Evolutionary conservation across 352 stramenopile genomes (phyloP).

Genomic region (Stramenopiles sp.): DNA sequence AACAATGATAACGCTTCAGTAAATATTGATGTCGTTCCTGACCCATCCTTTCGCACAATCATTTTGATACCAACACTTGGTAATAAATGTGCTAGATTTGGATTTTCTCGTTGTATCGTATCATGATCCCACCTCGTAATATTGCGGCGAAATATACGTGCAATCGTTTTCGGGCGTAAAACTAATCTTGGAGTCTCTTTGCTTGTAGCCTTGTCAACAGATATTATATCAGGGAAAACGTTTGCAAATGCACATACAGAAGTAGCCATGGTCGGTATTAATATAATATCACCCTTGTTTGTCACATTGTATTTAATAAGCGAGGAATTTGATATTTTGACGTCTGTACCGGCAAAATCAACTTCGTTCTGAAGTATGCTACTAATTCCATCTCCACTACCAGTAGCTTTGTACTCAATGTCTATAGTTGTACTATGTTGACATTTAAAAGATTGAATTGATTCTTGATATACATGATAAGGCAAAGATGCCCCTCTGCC

Average conservation of each 20-base stretch:
- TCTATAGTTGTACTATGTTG: background rate
- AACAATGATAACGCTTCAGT: conserved; percentile 12
- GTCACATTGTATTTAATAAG: background rate
- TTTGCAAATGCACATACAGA: background rate
- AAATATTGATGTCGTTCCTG: conserved; percentile 16
- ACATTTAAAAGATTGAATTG: background rate
- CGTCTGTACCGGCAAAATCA: background rate
- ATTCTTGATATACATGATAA: background rate
- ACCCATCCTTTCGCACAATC: conserved; percentile 14
- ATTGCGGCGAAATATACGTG: background rate
- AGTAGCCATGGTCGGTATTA: background rate
- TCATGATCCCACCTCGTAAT: background rate
- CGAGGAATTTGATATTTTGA: background rate
- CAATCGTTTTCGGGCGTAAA: background rate
- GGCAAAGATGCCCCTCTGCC: background rate
- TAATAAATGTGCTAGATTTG: background rate
- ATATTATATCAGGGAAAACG: background rate
- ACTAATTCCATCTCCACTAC: background rate
- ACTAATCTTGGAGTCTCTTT: background rate
- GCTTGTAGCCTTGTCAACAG: too few species aligned
- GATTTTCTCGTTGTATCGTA: background rate
- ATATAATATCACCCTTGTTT: background rate
- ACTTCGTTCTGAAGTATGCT: background rate
- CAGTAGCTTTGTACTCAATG: background rate
- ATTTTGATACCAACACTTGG: conserved; percentile 9